Evolutionary conservation across 805 yeast species (phyloP), one percentile per base, ranked within the genome.

Genomic region (Ogataea thermomethanolica): DNA sequence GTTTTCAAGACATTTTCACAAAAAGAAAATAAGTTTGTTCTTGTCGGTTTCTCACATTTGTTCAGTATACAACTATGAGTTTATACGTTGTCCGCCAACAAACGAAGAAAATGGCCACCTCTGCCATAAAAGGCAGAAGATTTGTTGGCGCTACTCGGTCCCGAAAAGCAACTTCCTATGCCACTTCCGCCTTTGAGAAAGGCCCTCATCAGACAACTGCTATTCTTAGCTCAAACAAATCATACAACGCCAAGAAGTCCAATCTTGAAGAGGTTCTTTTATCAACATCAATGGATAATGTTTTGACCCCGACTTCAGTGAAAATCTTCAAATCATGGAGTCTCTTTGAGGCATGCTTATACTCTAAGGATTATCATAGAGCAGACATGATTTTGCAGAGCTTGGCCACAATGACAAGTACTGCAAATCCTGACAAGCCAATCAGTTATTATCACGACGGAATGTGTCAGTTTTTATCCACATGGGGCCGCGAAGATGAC

Each of bases 331-430:
- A 59, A 40, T 46, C 57, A 6, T 88, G 90, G 79, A 76, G 90
- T 3, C 62, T 88, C 25, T 68, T 87, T 29, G 95, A 88, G 51
- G 91, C 93, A 0, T 81, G 90, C 49, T 55, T 88, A 24, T 76
- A 78, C 31, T 74, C 84, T 25, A 72, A 73, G 38, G 83, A 84
- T 55, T 75, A 72, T 50, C 74, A 71, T 15, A 70, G 96, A 54
- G 95, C 95, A 0, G 79, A 77, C 48, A 65, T 80, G 17, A 78
- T 87, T 14, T 61, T 88, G 29, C 67, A 70, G 39, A 80, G 89
- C 3, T 67, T 87, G 33, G 71, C 79, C 35, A 76, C 76, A 14
- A 59, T 78, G 14, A 59, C 69, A 4, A 54, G 61, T 11, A 29
- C 46, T 10, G 29, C 37, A 41, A 59, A 22, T 13, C 43, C 34